Evolutionary conservation across 2,329 filamentous ascomycete genomes (phyloP).

Genomic region (Sporothrix pseudoabietina): DNA sequence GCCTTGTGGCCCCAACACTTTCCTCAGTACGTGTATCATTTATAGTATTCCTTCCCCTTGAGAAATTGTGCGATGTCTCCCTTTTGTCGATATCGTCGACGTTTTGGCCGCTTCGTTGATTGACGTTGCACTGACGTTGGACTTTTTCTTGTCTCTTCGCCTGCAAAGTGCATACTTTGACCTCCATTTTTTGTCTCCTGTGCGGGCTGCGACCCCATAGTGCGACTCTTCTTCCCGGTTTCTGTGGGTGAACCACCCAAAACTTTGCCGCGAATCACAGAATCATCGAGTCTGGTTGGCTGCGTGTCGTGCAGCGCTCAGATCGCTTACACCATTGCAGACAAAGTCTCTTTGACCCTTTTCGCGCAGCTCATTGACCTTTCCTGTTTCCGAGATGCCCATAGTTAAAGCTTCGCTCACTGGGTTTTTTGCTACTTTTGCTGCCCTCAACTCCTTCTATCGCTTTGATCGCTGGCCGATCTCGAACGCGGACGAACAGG

Average conservation of each 20-base stretch:
- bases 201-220: slow-evolving; percentile 19
- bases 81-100: background rate
- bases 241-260: background rate
- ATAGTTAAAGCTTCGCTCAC: background rate
- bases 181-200: background rate
- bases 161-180: background rate
- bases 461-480: slow-evolving; percentile 1
- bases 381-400: background rate
- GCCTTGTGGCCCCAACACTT: background rate
- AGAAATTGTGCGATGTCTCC: background rate
- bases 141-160: background rate
- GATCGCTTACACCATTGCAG: slow-evolving; percentile 17
- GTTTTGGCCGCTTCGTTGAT: background rate
- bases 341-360: background rate
- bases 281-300: background rate
- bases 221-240: slow-evolving; percentile 6
- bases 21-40: background rate
- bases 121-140: background rate
- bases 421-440: background rate
- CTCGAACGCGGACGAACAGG: slow-evolving; percentile 17
- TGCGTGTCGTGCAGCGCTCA: slow-evolving; percentile 13
- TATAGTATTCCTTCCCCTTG: background rate
- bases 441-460: background rate
- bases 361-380: background rate
- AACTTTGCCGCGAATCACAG: background rate